A percentile compares a stretch with the other conserved stretches of the same genome.
phyloP scores from a whole-genome alignment of 352 stramenopile genomes.

The Thraustotheca clavata region DNA sequence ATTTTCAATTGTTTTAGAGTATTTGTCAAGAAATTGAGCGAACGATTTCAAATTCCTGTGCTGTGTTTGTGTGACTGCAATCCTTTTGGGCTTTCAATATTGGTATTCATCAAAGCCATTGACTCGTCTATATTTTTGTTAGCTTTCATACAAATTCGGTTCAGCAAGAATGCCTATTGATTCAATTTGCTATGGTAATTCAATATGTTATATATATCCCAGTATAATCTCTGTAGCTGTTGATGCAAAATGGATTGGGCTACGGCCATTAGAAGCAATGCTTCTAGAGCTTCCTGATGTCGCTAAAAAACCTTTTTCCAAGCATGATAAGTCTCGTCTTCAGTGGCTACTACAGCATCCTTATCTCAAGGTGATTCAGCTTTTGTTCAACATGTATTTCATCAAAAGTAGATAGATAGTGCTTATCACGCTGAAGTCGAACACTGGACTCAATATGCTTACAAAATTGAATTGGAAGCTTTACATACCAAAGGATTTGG shows the following conservation, averaged over 20 bases:
- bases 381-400: not conserved
- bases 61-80: slow-evolving; percentile 92
- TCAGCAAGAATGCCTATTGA: slow-evolving; percentile 79
- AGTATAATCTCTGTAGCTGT: slow-evolving; percentile 29
- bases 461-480: slow-evolving; percentile 77
- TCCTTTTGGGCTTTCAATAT: slow-evolving; percentile 89
- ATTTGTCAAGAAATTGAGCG: slow-evolving; percentile 77
- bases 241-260: slow-evolving; percentile 88
- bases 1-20: slow-evolving; percentile 29
- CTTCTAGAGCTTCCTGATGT: slow-evolving; percentile 36
- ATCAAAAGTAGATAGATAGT: slow-evolving; percentile 33
- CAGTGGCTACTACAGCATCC: slow-evolving; percentile 34
- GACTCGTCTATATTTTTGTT: not conserved
- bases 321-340: slow-evolving; percentile 41
- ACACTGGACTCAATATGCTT: slow-evolving; percentile 46
- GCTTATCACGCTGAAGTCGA: slow-evolving; percentile 44
- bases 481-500: slow-evolving; percentile 69
- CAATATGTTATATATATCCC: not conserved
- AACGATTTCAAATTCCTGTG: slow-evolving; percentile 75
- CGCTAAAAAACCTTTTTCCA: slow-evolving; percentile 48
- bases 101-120: slow-evolving; percentile 33
- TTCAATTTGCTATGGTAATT: slow-evolving; percentile 43
- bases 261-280: slow-evolving; percentile 77
- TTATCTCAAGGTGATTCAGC: slow-evolving; percentile 53
- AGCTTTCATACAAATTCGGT: slow-evolving; percentile 87